Evolutionary conservation across 345 rosid species (phyloP), one percentile per base, ranked within the genome.

Genomic region (Xanthoceras sorbifolium): DNA sequence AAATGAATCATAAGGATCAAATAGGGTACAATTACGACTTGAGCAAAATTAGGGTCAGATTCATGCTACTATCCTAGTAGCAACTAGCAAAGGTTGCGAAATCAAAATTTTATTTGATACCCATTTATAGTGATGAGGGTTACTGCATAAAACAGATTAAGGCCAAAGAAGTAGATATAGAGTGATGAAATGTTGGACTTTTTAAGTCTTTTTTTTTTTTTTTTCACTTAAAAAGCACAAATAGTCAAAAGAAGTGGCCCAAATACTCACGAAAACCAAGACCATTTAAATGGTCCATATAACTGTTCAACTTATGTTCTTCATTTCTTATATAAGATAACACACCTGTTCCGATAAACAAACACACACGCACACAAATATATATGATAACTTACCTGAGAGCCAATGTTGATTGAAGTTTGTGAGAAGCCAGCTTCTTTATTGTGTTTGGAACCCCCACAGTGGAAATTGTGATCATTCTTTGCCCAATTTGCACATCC

Each of bases 361-460:
- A 50, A 50, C 6, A 50, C 55, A 50, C n/a, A 17, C 54, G 15
- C 54, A 15, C 6, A 48, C 12, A 17, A 1, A 48, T 48, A 57
- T 75, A 44, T 34, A 63, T 67, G 42, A 65, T 46, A 73, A 71
- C 67, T 63, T 63, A 92, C 98, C 97, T 94, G 82, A 96, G 88
- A 15, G 99, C 99, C 86, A 96, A 84, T 32, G 99, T 94, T 42
- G 99, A 96, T 82, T 94, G 98, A 76, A 96, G 97, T 76, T 96
- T 96, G 81, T 89, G 90, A 85, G 97, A 80, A 72, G 97, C 97
- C 76, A 96, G 92, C 85, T 83, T 96, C 80, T 87, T 91, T 63
- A 96, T 91, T 66, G 99, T 94, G 89, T 94, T 96, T 9, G 99
- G 99, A 77, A 94, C 98, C 71, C 99, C 99, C 64, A 96, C 98